A percentile compares a stretch with the other conserved stretches of the same genome.
Evolutionary conservation across 2,329 filamentous ascomycete species (phyloP).

Genomic region (Rhinocladiella similis): DNA sequence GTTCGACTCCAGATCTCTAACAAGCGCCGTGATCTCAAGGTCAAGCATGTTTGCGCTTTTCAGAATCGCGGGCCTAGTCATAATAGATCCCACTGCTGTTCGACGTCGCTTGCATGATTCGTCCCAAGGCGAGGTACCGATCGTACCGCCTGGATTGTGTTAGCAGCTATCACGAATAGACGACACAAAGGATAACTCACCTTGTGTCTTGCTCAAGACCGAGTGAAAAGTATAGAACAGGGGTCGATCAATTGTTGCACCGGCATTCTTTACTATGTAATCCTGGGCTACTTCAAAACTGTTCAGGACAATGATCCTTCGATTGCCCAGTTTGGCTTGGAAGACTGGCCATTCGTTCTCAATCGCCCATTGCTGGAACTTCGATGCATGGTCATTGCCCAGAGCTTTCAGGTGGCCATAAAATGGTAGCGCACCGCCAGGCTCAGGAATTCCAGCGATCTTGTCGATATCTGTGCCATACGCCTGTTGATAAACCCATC

Average conservation of each 20-base stretch:
- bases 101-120: slow-evolving; percentile 1
- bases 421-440: background rate
- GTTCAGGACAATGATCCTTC: background rate
- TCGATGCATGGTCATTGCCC: background rate
- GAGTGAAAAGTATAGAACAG: slow-evolving; percentile 5
- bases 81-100: background rate
- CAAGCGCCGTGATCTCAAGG: too few relatives aligned
- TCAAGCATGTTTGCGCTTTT: background rate
- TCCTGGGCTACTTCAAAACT: background rate
- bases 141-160: background rate
- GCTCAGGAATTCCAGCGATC: background rate
- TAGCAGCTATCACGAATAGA: background rate
- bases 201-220: background rate
- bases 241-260: slow-evolving; percentile 1
- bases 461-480: background rate
- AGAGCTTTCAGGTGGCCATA: background rate
- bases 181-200: background rate
- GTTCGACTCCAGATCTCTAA: too few relatives aligned
- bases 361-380: background rate
- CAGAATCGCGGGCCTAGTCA: background rate
- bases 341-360: background rate
- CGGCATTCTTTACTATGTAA: background rate
- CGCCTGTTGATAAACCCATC: too few relatives aligned
- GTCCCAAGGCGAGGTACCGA: background rate
- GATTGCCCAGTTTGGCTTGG: background rate